phyloP scores from a whole-genome alignment of 441 rosid species.

The Brassica balearica region DNA sequence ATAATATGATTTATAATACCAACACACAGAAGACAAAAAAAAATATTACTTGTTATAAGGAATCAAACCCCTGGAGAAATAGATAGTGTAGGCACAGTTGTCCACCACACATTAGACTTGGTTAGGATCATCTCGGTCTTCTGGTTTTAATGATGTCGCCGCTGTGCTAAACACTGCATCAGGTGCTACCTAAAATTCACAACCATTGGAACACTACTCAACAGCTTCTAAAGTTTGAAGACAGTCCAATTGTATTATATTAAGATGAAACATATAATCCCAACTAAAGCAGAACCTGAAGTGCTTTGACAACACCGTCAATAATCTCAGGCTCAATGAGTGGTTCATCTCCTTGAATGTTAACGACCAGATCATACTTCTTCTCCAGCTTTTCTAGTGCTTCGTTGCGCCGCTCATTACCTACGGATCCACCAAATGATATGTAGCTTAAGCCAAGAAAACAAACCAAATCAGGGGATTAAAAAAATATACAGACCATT shows the following conservation, averaged over 20 bases:
- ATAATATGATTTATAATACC: too few relatives aligned
- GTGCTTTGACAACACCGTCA: slow-evolving; percentile 82
- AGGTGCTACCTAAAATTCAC: slow-evolving; percentile 62
- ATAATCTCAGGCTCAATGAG: slow-evolving; percentile 47
- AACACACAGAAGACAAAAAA: too few relatives aligned
- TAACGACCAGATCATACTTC: slow-evolving; percentile 88
- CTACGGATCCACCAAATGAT: slow-evolving; percentile 43
- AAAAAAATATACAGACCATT: slow-evolving; percentile 56
- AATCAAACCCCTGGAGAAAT: slow-evolving; percentile 80
- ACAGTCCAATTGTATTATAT: background rate
- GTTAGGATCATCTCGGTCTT: slow-evolving; percentile 86
- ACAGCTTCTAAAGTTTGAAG: background rate
- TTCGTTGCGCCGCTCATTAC: slow-evolving; percentile 88
- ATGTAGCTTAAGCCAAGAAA: background rate
- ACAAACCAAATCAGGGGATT: background rate
- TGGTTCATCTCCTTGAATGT: slow-evolving; percentile 97
- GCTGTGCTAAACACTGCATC: slow-evolving; percentile 99
- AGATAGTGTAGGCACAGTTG: slow-evolving; percentile 81
- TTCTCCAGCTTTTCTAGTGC: slow-evolving; percentile 83
- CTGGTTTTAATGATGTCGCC: slow-evolving; percentile 78
- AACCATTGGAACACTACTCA: slow-evolving; percentile 17
- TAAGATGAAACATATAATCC: background rate
- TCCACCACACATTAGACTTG: slow-evolving; percentile 89
- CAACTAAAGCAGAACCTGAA: slow-evolving; percentile 60
- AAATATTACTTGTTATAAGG: too few relatives aligned